These are phyloP conservation scores for Tuber umbilicatum DNA, from an alignment of 495 filamentous ascomycete species.

Conservation along the genomic window DNA sequence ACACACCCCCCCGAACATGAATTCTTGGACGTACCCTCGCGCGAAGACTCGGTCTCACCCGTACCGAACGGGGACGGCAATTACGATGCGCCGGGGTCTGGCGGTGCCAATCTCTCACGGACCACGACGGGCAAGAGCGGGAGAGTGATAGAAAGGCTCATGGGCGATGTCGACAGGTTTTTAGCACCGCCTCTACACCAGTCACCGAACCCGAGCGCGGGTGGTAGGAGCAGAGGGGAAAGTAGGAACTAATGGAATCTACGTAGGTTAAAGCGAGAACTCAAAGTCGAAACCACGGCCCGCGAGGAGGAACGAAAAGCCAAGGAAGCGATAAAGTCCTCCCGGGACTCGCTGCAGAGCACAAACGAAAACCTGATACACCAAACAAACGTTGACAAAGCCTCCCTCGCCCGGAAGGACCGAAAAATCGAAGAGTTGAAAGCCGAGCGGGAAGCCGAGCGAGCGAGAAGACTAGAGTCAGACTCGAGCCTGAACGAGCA, in stretches of 20 bases:
- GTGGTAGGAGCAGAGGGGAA: background rate
- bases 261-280: slow-evolving; percentile 63
- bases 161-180: slow-evolving; percentile 70
- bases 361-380: slow-evolving; percentile 64
- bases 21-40: slow-evolving; percentile 22
- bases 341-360: slow-evolving; percentile 59
- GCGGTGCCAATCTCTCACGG: slow-evolving; percentile 43
- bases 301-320: slow-evolving; percentile 67
- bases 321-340: slow-evolving; percentile 65
- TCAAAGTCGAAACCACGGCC: slow-evolving; percentile 63
- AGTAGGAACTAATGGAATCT: background rate
- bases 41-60: slow-evolving; percentile 23
- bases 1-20: slow-evolving; percentile 28
- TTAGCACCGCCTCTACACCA: background rate
- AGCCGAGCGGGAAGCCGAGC: slow-evolving; percentile 60
- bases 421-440: slow-evolving; percentile 71
- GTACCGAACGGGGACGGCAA: slow-evolving; percentile 25
- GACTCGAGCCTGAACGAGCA: slow-evolving; percentile 59
- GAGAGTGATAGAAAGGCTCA: slow-evolving; percentile 82
- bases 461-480: slow-evolving; percentile 54
- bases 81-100: slow-evolving; percentile 28
- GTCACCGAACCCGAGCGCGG: background rate
- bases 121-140: slow-evolving; percentile 66
- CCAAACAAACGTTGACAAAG: slow-evolving; percentile 63
- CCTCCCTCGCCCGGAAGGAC: slow-evolving; percentile 66